Evolutionary conservation across 2,329 filamentous ascomycete species (phyloP).

Genomic region (Metarhizium anisopliae): DNA sequence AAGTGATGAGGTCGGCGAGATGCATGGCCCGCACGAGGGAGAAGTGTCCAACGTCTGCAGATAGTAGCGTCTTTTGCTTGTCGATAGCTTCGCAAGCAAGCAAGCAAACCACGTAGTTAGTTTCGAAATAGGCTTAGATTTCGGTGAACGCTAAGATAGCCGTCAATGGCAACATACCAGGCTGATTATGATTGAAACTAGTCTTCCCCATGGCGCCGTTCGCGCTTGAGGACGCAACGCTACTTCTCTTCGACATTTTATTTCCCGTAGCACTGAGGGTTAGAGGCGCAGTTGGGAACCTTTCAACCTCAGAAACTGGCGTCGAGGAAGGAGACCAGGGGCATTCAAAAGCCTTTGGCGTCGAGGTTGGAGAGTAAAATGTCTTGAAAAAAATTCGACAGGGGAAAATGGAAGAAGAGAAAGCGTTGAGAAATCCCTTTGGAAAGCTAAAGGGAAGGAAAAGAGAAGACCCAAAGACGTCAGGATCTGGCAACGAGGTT

Average conservation of each 20-base stretch:
- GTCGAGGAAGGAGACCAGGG: not conserved
- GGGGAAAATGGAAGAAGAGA: too few relatives aligned
- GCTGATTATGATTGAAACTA: slow-evolving; percentile 16
- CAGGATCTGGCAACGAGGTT: too few relatives aligned
- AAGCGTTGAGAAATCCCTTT: too few relatives aligned
- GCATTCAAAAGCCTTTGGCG: not conserved
- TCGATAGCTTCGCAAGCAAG: slow-evolving; percentile 44
- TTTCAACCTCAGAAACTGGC: not conserved
- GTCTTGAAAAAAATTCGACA: too few relatives aligned
- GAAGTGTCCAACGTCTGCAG: slow-evolving; percentile 64
- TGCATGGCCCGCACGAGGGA: slow-evolving; percentile 61
- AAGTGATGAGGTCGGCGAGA: slow-evolving; percentile 74
- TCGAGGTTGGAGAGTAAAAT: not conserved
- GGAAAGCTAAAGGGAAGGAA: too few relatives aligned
- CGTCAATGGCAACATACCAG: slow-evolving; percentile 20
- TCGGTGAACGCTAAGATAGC: not conserved
- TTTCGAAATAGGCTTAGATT: not conserved
- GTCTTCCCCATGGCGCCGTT: slow-evolving; percentile 21
- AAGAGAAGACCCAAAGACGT: too few relatives aligned
- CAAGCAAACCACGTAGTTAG: not conserved
- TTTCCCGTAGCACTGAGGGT: slow-evolving; percentile 25
- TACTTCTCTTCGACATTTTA: slow-evolving; percentile 56
- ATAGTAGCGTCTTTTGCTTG: slow-evolving; percentile 69
- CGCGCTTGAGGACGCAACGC: slow-evolving; percentile 22
- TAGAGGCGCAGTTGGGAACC: not conserved